These are phyloP conservation scores for Phlebiopsis flavidoalba DNA, from an alignment of 768 basidiomycete genomes.

Conservation along the genomic window DNA sequence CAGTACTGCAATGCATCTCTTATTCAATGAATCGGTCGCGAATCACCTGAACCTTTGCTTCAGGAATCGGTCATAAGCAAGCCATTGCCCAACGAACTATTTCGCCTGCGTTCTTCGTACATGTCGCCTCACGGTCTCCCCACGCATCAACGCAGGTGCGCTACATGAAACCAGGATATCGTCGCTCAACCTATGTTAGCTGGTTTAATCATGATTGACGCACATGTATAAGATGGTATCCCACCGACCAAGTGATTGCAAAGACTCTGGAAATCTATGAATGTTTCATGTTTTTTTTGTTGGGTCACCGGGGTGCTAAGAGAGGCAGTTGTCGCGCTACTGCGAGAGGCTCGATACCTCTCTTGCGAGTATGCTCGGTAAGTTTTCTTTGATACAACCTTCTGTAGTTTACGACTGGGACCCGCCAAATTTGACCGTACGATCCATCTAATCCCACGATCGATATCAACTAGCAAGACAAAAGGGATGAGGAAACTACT, in stretches of 20 bases:
- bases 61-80: constrained; percentile 61
- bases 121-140: constrained; percentile 10
- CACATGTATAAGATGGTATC: not conserved
- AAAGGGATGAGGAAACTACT: constrained; percentile 21
- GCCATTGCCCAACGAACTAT: constrained; percentile 65
- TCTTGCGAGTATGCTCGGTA: constrained; percentile 33
- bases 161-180: constrained; percentile 36
- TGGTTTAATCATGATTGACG: too few relatives aligned
- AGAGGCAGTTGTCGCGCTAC: constrained; percentile 82
- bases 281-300: too few relatives aligned
- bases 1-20: constrained; percentile 59
- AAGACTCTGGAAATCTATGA: constrained; percentile 61
- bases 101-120: constrained; percentile 21
- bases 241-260: constrained; percentile 57
- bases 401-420: constrained; percentile 35
- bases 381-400: constrained; percentile 9
- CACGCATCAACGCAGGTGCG: constrained; percentile 22
- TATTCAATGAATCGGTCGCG: constrained; percentile 35
- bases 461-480: not conserved
- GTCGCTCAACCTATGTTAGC: constrained; percentile 41
- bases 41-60: constrained; percentile 34
- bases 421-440: constrained; percentile 69
- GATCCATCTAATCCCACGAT: constrained; percentile 50
- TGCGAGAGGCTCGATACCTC: too few relatives aligned
- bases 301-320: constrained; percentile 57